Evolutionary conservation across 495 filamentous ascomycete species (phyloP).

Genomic region (Mytilinidion resinicola): DNA sequence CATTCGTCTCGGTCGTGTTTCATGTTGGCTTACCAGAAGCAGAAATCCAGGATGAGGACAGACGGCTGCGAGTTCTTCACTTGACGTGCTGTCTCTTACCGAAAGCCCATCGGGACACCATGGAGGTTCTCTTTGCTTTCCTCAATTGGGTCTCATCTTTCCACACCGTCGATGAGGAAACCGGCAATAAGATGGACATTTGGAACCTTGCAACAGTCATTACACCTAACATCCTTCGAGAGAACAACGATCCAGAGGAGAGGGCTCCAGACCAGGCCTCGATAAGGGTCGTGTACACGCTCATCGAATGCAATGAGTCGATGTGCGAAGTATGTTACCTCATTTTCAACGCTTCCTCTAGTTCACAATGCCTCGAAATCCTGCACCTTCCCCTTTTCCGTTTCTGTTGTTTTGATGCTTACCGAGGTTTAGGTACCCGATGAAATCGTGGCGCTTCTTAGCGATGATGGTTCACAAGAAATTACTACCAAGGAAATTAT

Average conservation of each 20-base stretch:
- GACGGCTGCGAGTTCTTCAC: conserved; percentile 78
- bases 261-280: conserved; percentile 49
- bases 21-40: conserved; percentile 2
- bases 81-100: conserved; percentile 89
- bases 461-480: conserved; percentile 73
- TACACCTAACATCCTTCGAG: conserved; percentile 87
- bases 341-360: neutral
- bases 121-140: conserved; percentile 93
- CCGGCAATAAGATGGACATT: conserved; percentile 97
- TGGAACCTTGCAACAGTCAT: conserved; percentile 99
- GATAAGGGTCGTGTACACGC: conserved; percentile 80
- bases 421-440: conserved; percentile 68
- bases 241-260: conserved; percentile 48
- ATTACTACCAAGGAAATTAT: conserved; percentile 97
- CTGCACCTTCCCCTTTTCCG: neutral
- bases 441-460: conserved; percentile 78
- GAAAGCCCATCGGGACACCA: conserved; percentile 83
- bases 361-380: neutral
- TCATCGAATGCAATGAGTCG: conserved; percentile 88
- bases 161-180: conserved; percentile 88
- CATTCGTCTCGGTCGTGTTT: neutral
- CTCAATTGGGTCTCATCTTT: conserved; percentile 98
- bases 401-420: conserved; percentile 14
- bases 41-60: conserved; percentile 81
- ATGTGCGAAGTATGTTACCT: conserved; percentile 81